These are phyloP conservation scores for Camellia japonica DNA, from an alignment of 148 eudicot genomes.

Conservation along the genomic window DNA sequence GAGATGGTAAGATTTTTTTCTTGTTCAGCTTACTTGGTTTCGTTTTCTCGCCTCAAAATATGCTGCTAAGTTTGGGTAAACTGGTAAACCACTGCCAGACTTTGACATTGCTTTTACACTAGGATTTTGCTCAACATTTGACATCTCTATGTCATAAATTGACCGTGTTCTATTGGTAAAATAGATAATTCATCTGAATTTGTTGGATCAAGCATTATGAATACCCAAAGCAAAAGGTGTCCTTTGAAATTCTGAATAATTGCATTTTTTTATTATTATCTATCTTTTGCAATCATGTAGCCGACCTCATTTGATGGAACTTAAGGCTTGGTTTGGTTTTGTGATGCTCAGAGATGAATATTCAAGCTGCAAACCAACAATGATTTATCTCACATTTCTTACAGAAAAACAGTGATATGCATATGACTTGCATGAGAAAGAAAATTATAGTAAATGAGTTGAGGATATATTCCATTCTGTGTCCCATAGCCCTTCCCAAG, in stretches of 20 bases:
- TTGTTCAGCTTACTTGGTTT: not conserved
- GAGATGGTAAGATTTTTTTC: not conserved
- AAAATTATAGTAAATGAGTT: not conserved
- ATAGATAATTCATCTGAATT: not conserved
- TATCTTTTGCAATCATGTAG: not conserved
- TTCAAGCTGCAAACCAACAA: too few species aligned
- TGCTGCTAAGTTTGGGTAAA: not conserved
- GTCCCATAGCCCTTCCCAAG: too few species aligned
- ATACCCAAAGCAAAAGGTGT: not conserved
- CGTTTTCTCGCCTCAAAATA: not conserved
- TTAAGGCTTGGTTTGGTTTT: not conserved
- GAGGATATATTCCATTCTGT: not conserved
- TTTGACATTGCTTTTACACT: not conserved
- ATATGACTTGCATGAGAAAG: too few species aligned
- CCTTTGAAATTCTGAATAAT: not conserved
- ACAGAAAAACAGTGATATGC: too few species aligned
- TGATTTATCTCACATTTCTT: too few species aligned
- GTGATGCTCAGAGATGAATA: not conserved
- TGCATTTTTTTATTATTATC: not conserved
- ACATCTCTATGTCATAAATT: not conserved
- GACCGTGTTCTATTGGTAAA: not conserved
- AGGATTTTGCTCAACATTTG: conserved; percentile 6
- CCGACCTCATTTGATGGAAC: too few species aligned
- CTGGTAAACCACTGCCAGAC: not conserved
- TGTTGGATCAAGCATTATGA: not conserved